Evolutionary conservation across 306 rosid species (phyloP), one percentile per base, ranked within the genome.

Genomic region (Senna siamea): DNA sequence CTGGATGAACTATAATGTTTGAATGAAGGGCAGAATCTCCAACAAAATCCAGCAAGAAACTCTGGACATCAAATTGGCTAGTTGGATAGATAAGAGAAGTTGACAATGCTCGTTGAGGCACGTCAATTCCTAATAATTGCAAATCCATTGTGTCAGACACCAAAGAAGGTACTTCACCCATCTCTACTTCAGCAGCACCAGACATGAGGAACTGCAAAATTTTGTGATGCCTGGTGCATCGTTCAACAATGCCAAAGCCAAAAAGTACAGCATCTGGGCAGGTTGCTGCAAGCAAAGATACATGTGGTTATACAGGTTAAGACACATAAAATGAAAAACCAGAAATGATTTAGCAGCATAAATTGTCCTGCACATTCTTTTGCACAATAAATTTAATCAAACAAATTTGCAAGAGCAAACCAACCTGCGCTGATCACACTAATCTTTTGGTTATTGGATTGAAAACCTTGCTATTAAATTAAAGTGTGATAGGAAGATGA

Each of bases 221-320:
- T 76, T 85, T 81, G 34, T 89, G 87, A 22, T 60, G 92, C 81
- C 76, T 87, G 28, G 76, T 66, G 75, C 88, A 88, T 62, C 87
- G 87, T 74, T 91, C 92, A 37, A 81, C 90, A 69, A 86, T 86
- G 58, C 86, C 86, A 72, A 79, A 89, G 74, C 94, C 77, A 66
- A 93, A 84, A 50, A 73, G 83, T 70, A 91, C 64, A 14, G 92
- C 84, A 47, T 78, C 70, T 26, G 81, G 80, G 46, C 53, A 70
- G 61, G 78, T 62, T 66, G 78, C 98, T 91, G 89, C 68, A 78
- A 77, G 63, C 76, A 78, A 67, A 80, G 57, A 76, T 60, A 47
- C 71, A 32, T 77, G 59, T 73, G 62, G 18, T 28, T 58, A 73
- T 61, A 23, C 67, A 67, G 52, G 26, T 47, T 20, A 52, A 18